These are phyloP conservation scores for Citrus unshiu DNA, from an alignment of 345 rosid species.

Conservation along the genomic window DNA sequence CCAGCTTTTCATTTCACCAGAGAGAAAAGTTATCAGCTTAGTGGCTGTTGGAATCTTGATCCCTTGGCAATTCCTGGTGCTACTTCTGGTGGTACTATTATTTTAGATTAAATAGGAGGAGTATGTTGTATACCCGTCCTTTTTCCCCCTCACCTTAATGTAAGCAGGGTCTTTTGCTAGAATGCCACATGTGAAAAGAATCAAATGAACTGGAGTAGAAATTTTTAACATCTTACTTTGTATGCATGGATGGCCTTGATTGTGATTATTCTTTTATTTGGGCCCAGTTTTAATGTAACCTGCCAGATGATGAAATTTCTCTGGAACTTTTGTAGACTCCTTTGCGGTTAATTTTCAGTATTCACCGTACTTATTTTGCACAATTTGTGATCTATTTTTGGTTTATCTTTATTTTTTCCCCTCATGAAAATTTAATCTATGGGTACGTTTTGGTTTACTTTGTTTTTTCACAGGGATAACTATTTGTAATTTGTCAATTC, in stretches of 20 bases:
- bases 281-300: background rate
- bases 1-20: constrained; percentile 31
- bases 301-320: background rate
- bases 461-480: too few species aligned
- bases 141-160: background rate
- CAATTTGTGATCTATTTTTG: background rate
- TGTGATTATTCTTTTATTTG: background rate
- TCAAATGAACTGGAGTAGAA: background rate
- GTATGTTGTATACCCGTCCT: background rate
- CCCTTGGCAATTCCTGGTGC: constrained; percentile 27
- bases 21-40: constrained; percentile 7
- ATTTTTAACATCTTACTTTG: background rate
- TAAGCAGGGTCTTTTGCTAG: background rate
- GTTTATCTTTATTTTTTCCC: background rate
- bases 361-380: background rate
- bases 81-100: background rate
- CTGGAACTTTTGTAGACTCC: background rate
- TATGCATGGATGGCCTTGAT: background rate
- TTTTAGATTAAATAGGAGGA: constrained; percentile 22
- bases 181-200: constrained; percentile 5
- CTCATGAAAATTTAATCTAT: background rate
- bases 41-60: constrained; percentile 49
- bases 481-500: too few species aligned
- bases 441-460: too few species aligned
- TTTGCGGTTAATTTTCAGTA: background rate